A percentile compares a stretch with the other conserved stretches of the same genome.
Evolutionary conservation across 2,329 filamentous ascomycete species (phyloP).

Genomic region (Rutstroemia sp.): DNA sequence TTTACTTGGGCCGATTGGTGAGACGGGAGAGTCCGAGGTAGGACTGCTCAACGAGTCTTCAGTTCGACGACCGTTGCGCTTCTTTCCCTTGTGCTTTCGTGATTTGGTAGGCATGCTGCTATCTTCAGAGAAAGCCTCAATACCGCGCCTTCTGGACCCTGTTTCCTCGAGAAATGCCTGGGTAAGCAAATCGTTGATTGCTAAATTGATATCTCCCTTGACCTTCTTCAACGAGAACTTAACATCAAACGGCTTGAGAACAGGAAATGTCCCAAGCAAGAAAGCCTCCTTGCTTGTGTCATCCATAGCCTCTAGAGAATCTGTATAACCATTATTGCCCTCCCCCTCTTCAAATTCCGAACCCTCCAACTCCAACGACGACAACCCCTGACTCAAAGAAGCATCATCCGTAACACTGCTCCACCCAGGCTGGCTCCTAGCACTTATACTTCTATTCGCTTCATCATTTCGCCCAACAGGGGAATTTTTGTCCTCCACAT

Average conservation of each 20-base stretch:
- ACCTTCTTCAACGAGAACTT: conserved; percentile 59
- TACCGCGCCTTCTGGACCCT: conserved; percentile 57
- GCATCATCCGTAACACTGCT: conserved; percentile 27
- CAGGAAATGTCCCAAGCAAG: conserved; percentile 65
- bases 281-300: conserved; percentile 54
- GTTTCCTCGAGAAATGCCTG: conserved; percentile 68
- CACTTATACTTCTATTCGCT: conserved; percentile 18
- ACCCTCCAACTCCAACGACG: conserved; percentile 21
- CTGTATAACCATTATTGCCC: conserved; percentile 36
- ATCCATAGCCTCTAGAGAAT: conserved; percentile 36
- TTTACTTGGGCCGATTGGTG: conserved; percentile 35
- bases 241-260: conserved; percentile 58
- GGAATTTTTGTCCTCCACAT: conserved; percentile 1
- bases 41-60: conserved; percentile 21
- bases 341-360: conserved; percentile 29
- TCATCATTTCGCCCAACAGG: conserved; percentile 8
- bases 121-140: conserved; percentile 69
- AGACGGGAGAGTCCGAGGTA: not conserved
- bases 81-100: conserved; percentile 36
- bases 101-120: conserved; percentile 33
- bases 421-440: conserved; percentile 19
- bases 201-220: conserved; percentile 56
- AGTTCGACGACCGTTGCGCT: conserved; percentile 21
- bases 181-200: conserved; percentile 76
- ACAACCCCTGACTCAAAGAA: conserved; percentile 21